phyloP scores from a whole-genome alignment of 305 asterid genomes.

The Monarda citriodora region DNA sequence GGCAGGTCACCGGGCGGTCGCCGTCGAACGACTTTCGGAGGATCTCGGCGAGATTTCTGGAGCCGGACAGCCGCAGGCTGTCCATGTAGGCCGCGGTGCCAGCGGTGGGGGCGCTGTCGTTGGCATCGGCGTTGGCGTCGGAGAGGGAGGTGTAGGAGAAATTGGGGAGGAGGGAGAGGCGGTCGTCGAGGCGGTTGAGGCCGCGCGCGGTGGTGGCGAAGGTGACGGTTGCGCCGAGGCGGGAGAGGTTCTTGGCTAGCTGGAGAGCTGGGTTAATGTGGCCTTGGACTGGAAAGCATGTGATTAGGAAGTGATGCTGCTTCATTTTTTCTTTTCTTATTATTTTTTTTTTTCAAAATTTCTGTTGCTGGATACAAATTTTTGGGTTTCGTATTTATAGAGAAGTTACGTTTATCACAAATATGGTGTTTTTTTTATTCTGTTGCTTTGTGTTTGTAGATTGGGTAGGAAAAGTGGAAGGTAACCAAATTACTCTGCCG shows the following conservation, averaged over 20 bases:
- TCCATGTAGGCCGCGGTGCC: slow-evolving; percentile 10
- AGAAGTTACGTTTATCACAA: too few species aligned
- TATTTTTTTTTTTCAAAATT: too few species aligned
- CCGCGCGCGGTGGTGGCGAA: slow-evolving; percentile 49
- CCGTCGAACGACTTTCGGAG: slow-evolving; percentile 15
- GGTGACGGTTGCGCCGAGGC: slow-evolving; percentile 51
- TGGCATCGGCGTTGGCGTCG: slow-evolving; percentile 35
- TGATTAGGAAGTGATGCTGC: slow-evolving; percentile 37
- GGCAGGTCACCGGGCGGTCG: slow-evolving; percentile 35
- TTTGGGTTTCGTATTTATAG: too few species aligned
- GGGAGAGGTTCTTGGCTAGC: slow-evolving; percentile 51
- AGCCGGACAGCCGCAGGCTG: slow-evolving; percentile 22
- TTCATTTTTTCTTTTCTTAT: slow-evolving; percentile 1
- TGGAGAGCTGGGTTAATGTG: slow-evolving; percentile 69
- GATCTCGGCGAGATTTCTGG: slow-evolving; percentile 19
- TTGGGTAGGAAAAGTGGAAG: neutral
- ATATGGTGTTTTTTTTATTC: too few species aligned
- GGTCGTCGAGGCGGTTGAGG: slow-evolving; percentile 15
- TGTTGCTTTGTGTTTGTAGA: neutral
- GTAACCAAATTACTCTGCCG: neutral
- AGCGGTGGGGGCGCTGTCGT: neutral
- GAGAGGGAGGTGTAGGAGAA: slow-evolving; percentile 43
- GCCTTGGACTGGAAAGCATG: slow-evolving; percentile 47
- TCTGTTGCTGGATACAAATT: too few species aligned
- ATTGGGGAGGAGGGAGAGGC: slow-evolving; percentile 26